Percentiles rank a stretch among this genome's conserved stretches.
Evolutionary conservation across 106 monocot genomes (phyloP).

Genomic region (Acorus calamus): DNA sequence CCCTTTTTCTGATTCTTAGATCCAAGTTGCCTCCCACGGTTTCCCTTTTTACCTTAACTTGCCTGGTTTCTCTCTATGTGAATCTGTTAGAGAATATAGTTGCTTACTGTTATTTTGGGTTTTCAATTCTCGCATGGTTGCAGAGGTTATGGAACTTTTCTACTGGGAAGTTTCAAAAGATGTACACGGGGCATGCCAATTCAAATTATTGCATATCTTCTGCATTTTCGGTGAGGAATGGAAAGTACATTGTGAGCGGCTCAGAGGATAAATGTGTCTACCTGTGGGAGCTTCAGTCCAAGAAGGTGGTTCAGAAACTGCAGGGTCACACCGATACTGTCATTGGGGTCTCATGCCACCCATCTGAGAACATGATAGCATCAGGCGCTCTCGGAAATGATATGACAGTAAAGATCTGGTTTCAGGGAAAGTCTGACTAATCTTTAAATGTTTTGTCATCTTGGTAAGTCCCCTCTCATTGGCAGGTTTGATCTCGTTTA

Average conservation of each 20-base stretch:
- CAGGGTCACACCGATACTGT: constrained; percentile 64
- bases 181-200: constrained; percentile 53
- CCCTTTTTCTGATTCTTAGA: no score
- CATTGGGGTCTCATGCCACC: constrained; percentile 48
- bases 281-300: constrained; percentile 58
- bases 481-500: no score
- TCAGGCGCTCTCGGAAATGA: constrained; percentile 51
- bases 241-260: constrained; percentile 70
- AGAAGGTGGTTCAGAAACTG: constrained; percentile 48
- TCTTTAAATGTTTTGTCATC: no score
- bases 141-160: constrained; percentile 74
- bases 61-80: no score
- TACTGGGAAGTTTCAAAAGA: constrained; percentile 52
- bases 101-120: not conserved
- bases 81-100: no score
- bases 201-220: constrained; percentile 48
- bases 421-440: constrained; percentile 12
- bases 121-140: not conserved
- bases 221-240: constrained; percentile 51
- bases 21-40: no score
- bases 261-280: constrained; percentile 64
- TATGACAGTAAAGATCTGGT: constrained; percentile 58
- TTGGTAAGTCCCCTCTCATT: no score
- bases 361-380: constrained; percentile 45
- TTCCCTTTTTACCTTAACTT: no score